A percentile compares a stretch with the other conserved stretches of the same genome.
phyloP scores from a whole-genome alignment of 768 basidiomycete species.

The Amanita pseudoporphyria region DNA sequence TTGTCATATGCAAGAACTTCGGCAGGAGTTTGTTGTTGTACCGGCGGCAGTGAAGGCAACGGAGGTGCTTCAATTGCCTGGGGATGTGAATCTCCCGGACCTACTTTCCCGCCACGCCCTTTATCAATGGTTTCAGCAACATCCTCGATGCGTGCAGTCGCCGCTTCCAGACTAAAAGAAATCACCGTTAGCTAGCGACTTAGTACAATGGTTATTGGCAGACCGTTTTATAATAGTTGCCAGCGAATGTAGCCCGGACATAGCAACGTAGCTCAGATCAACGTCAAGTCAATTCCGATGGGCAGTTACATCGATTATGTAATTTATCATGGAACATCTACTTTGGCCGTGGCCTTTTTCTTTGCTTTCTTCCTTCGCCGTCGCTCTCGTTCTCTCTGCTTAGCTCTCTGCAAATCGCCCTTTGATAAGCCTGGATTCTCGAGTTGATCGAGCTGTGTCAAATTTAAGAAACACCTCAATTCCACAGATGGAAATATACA shows the following conservation, averaged over 20 bases:
- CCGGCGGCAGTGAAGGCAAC: constrained; percentile 26
- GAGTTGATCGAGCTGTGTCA: constrained; percentile 54
- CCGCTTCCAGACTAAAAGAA: constrained; percentile 74
- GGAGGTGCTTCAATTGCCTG: constrained; percentile 21
- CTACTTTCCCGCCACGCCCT: background rate
- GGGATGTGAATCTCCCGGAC: constrained; percentile 9
- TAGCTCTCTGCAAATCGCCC: constrained; percentile 57
- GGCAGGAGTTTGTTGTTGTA: constrained; percentile 33
- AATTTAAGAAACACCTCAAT: constrained; percentile 14
- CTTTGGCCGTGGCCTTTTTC: constrained; percentile 41
- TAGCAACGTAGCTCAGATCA: constrained; percentile 7
- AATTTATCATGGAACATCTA: constrained; percentile 13
- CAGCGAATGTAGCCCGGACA: constrained; percentile 59
- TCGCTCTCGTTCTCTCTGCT: constrained; percentile 67
- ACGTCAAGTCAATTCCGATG: background rate
- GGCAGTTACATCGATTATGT: background rate
- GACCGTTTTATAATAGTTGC: constrained; percentile 81
- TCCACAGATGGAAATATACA: constrained; percentile 24
- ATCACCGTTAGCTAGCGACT: background rate
- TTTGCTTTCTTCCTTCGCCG: constrained; percentile 71
- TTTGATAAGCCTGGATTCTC: constrained; percentile 73
- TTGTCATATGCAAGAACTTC: constrained; percentile 69
- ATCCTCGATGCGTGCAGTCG: constrained; percentile 91
- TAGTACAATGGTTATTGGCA: constrained; percentile 10
- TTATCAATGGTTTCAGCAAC: constrained; percentile 39